Conservation (phyloP, 2,329 filamentous ascomycete genomes). For the Mollisiaceae sp. region DNA sequence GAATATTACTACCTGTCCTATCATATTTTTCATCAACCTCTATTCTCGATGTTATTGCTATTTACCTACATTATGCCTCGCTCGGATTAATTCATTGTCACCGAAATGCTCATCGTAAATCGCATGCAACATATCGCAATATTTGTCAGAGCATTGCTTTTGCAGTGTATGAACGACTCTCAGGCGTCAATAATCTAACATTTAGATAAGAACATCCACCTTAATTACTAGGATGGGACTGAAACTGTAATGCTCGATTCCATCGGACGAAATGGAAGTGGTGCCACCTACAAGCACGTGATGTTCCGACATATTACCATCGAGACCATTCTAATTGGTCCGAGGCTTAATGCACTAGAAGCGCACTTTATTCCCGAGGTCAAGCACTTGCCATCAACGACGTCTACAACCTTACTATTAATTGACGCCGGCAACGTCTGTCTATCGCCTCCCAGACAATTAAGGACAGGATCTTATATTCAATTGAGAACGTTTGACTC, state of each 20-base stretch:
- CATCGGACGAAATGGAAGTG: too few species aligned
- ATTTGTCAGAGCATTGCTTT: conserved; percentile 51
- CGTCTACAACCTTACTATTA: conserved; percentile 17
- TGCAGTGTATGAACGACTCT: too few species aligned
- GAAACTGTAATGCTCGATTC: too few species aligned
- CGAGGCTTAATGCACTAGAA: background rate
- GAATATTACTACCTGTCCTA: conserved; percentile 39
- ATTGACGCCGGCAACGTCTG: conserved; percentile 23
- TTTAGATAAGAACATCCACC: too few species aligned
- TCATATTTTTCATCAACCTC: conserved; percentile 41
- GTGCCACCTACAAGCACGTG: too few species aligned
- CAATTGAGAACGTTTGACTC: conserved; percentile 13
- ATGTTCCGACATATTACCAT: too few species aligned
- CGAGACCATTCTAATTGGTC: background rate
- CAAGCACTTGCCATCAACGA: conserved; percentile 26
- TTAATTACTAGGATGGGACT: too few species aligned
- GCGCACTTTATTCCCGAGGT: conserved; percentile 18
- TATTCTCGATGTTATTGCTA: conserved; percentile 46
- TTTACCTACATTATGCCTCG: conserved; percentile 45
- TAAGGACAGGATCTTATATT: background rate
- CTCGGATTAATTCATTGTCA: too few species aligned
- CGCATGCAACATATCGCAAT: conserved; percentile 47
- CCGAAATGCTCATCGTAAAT: conserved; percentile 48
- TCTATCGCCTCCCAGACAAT: background rate
- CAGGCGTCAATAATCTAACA: too few species aligned